Evolutionary conservation across 2,329 filamentous ascomycete species (phyloP).

Genomic region (Myriosclerotinia duriaeana): DNA sequence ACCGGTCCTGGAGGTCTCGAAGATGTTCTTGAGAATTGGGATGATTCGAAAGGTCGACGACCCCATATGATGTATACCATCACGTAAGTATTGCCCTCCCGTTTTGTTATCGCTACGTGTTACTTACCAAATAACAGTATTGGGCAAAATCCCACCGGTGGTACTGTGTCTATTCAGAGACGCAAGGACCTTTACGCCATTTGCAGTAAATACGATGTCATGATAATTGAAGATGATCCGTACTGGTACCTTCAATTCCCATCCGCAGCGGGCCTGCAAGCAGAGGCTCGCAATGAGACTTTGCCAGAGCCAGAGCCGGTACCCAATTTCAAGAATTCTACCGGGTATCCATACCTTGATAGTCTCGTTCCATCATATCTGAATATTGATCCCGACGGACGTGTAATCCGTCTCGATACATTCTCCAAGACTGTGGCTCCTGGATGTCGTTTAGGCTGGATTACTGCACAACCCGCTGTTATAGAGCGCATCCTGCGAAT

Average conservation of each 20-base stretch:
- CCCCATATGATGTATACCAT: conserved; percentile 89
- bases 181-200: conserved; percentile 77
- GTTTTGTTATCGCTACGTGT: conserved; percentile 13
- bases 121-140: conserved; percentile 51
- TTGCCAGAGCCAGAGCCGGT: conserved; percentile 28
- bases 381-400: conserved; percentile 77
- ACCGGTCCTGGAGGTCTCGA: conserved; percentile 70
- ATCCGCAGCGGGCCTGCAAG: conserved; percentile 54
- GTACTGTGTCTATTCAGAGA: conserved; percentile 69
- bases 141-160: conserved; percentile 85
- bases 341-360: conserved; percentile 77
- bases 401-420: conserved; percentile 86
- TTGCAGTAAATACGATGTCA: conserved; percentile 79
- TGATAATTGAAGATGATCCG: conserved; percentile 92
- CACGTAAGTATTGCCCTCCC: conserved; percentile 57
- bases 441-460: conserved; percentile 86
- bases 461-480: conserved; percentile 78
- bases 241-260: conserved; percentile 95
- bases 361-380: conserved; percentile 81
- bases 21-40: conserved; percentile 82
- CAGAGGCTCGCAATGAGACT: conserved; percentile 42
- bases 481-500: conserved; percentile 73
- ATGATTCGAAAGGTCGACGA: conserved; percentile 67
- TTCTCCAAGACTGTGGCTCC: conserved; percentile 93
- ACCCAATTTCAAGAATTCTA: conserved; percentile 45